A percentile compares a stretch with the other conserved stretches of the same genome.
phyloP scores from a whole-genome alignment of 345 rosid species.

The rapeseed (Brassica napus) region DNA sequence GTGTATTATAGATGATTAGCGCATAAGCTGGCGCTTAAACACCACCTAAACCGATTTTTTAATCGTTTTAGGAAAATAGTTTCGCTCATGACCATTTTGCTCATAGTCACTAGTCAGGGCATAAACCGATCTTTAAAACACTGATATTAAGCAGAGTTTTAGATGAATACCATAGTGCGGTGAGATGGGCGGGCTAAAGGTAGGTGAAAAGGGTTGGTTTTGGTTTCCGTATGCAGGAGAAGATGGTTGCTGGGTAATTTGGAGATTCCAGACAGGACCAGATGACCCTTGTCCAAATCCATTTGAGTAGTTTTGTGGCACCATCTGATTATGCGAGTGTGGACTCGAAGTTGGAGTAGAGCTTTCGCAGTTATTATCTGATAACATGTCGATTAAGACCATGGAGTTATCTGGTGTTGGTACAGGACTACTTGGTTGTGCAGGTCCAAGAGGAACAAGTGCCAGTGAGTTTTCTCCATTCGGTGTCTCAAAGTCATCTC shows the following conservation, averaged over 20 bases:
- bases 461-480: slow-evolving; percentile 45
- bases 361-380: slow-evolving; percentile 51
- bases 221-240: slow-evolving; percentile 71
- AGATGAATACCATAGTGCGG: slow-evolving; percentile 36
- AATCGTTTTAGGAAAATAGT: no score
- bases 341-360: slow-evolving; percentile 36
- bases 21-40: no score
- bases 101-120: no score
- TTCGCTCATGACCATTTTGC: no score
- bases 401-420: slow-evolving; percentile 78
- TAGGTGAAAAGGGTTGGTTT: slow-evolving; percentile 40
- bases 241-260: slow-evolving; percentile 55
- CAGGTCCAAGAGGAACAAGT: slow-evolving; percentile 78
- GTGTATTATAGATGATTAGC: neutral
- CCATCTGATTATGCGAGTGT: slow-evolving; percentile 10
- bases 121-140: no score
- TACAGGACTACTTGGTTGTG: slow-evolving; percentile 53
- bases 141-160: neutral
- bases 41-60: no score
- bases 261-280: slow-evolving; percentile 78
- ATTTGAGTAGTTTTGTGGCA: slow-evolving; percentile 46
- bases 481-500: slow-evolving; percentile 43
- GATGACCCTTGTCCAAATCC: slow-evolving; percentile 50
- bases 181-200: slow-evolving; percentile 36
- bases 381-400: slow-evolving; percentile 80